Evolutionary conservation across 2,329 filamentous ascomycete species (phyloP), one percentile per base, ranked within the genome.

Genomic region (Chaetomium sp.): DNA sequence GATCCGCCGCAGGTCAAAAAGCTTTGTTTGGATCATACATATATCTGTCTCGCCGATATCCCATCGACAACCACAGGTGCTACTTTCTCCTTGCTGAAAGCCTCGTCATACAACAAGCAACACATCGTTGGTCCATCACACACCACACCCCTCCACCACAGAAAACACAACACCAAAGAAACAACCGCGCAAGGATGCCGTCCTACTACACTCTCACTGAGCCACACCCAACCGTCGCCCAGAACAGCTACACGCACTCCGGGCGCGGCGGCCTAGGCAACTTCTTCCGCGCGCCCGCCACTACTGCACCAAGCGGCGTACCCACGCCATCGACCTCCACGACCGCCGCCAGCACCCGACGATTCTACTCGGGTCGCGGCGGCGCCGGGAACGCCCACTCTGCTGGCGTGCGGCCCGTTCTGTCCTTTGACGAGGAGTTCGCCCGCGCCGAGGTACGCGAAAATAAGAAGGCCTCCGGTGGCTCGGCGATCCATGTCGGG

Each of bases 391-490:
- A 87, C 72, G 77, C 82, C 60, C 77, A 78, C 69, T 66, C 72
- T 45, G 69, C 76, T 52, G 68, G 71, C 53, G 74, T 81, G 67
- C 76, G 81, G 49, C 76, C 79, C 65, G 77, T 80, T 63, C 78
- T 86, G 70, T 79, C 77, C 57, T 88, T 88, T 71, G 83, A 86
- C 68, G 84, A 86, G 72, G 83, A 86, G 68, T 79, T 82, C 64
- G 71, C 76, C 63, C 76, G 78, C 60, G 78, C 81, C 64, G 75
- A 76, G 64, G 72, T 77, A 56, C 72, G 80, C 53, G 76, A 77
- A 66, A 73, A 76, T 61, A 71, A 76, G 64, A 73, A 78, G 1
- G 33, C 12, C 9, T 33, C n/a, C 12, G 34, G 33, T 12, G 4
- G 7, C 53, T 73, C 78, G 27, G 72, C 77, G 27, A 81, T 80